phyloP scores from a whole-genome alignment of 805 yeast species.

The Clavispora santaluciae region DNA sequence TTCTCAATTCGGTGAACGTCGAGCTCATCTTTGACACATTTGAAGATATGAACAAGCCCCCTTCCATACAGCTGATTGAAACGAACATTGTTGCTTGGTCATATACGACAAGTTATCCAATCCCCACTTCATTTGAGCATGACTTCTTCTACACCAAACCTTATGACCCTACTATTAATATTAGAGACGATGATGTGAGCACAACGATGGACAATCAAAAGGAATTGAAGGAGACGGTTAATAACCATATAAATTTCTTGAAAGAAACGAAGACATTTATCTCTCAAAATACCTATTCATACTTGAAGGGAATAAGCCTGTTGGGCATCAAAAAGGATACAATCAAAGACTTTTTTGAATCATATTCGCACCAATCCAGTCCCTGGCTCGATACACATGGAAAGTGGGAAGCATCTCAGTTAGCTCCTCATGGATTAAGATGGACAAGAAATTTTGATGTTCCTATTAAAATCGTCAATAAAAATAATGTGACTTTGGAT shows the following conservation, averaged over 20 bases:
- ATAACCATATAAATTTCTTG: conserved; percentile 30
- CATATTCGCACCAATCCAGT: conserved; percentile 22
- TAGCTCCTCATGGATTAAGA: conserved; percentile 21
- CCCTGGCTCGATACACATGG: conserved; percentile 9
- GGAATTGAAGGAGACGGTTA: conserved; percentile 31
- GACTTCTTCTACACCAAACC: conserved; percentile 38
- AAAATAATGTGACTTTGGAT: conserved; percentile 45
- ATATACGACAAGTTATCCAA: conserved; percentile 35
- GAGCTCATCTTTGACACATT: conserved; percentile 24
- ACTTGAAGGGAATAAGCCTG: conserved; percentile 34
- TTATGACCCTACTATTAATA: conserved; percentile 14
- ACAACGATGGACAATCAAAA: conserved; percentile 33
- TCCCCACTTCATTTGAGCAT: conserved; percentile 35
- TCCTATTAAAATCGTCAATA: conserved; percentile 39
- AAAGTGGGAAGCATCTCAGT: conserved; percentile 26
- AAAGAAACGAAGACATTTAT: conserved; percentile 29
- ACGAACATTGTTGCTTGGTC: conserved; percentile 38
- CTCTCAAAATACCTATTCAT: conserved; percentile 30
- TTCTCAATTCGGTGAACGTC: conserved; percentile 20
- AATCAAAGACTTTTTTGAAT: conserved; percentile 31
- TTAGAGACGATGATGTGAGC: conserved; percentile 23
- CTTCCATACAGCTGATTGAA: conserved; percentile 30
- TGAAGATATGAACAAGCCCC: conserved; percentile 25
- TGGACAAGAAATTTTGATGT: conserved; percentile 33
- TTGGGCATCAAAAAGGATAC: conserved; percentile 39